Evolutionary conservation across 345 rosid species (phyloP).

Genomic region (Populus euphratica): DNA sequence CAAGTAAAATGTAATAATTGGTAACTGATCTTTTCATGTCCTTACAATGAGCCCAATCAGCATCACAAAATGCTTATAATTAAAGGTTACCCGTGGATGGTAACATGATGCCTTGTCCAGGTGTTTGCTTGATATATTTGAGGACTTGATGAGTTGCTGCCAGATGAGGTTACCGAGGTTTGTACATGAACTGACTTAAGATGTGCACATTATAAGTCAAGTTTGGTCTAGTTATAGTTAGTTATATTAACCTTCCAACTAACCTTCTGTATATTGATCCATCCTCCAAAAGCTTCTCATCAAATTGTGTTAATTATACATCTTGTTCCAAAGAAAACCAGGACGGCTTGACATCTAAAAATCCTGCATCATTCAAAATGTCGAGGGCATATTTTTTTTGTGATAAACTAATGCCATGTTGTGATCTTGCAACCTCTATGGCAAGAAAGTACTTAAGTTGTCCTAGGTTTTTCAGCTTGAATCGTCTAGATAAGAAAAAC

Average conservation of each 20-base stretch:
- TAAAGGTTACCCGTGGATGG: no score
- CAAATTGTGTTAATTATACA: background rate
- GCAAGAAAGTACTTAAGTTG: background rate
- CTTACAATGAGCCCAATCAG: no score
- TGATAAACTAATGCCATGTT: background rate
- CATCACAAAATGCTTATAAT: no score
- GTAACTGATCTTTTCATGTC: background rate
- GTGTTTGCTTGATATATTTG: background rate
- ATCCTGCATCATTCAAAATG: background rate
- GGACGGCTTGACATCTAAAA: no score
- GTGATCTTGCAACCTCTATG: background rate
- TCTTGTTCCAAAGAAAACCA: background rate
- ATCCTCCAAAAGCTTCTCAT: background rate
- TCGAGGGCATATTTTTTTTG: background rate
- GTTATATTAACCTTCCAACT: background rate
- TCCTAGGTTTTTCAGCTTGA: background rate
- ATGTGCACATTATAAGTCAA: background rate
- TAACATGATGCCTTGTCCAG: background rate
- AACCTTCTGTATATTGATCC: background rate
- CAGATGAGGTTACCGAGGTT: background rate
- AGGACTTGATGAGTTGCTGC: background rate
- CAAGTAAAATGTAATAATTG: background rate
- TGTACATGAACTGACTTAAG: background rate
- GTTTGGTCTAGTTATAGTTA: background rate
- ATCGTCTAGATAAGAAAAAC: no score